Evolutionary conservation across 192 early-diverging fungal species (phyloP), one percentile per base, ranked within the genome.

Genomic region (Coemansia sp.): DNA sequence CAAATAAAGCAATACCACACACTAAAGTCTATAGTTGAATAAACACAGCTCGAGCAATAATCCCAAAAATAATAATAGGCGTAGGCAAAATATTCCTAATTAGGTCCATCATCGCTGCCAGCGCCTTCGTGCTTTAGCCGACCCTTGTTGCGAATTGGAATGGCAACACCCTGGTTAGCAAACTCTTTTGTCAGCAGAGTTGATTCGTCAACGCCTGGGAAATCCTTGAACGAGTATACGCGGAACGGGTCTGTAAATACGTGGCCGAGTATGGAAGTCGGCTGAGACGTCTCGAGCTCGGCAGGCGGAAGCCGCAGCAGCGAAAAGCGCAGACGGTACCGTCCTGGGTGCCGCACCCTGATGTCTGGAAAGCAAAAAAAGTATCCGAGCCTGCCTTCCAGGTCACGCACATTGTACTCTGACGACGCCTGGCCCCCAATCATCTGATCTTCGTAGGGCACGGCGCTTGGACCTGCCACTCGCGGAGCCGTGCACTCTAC

Each of bases 361-460:
- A 82, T 68, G 47, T 77, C 65, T 0, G 74, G 68, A 35, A 82
- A 82, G 48, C 65, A 76, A 22, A 67, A 82, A 26, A 68, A 71
- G 35, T 55, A 68, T 14, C 67, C 65, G 9, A 10, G 49, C 21
- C 38, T 51, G 22, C 77, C 68, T 1, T 59, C 41, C 59, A 74
- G 27, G 26, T 71, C 71, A 8, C 62, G 52, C 25, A 73, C 57
- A 56, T 61, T 25, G 57, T 64, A 43, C 9, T 43, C 60, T 2
- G 66, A 64, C 10, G 70, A 67, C 43, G 58, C 67, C 23, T 50
- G 23, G n/a, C 51, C 47, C 7, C 73, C 72, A n/a, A 61, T 11
- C 17, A 59, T 53, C 19, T 57, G 39, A 26, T 49, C 17, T 50
- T 53, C 67, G 57, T 26, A 48, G 2, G 22, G 6, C 22, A 39